Evolutionary conservation across 305 asterid species (phyloP).

Genomic region (Striga hermonthica): DNA sequence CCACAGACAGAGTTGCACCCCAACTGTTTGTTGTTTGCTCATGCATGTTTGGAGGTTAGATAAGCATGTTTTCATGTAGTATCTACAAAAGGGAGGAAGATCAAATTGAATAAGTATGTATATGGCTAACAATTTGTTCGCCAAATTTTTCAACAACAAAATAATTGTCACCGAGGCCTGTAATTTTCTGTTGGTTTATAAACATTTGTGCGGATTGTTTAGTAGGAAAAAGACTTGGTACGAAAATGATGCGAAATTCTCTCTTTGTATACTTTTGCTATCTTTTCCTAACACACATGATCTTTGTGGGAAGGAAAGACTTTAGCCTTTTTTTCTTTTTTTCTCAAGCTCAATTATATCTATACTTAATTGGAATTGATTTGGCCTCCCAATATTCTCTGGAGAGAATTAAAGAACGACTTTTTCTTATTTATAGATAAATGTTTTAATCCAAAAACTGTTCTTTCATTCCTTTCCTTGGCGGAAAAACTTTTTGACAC

Average conservation of each 20-base stretch:
- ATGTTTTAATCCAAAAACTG: neutral
- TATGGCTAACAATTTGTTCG: no score
- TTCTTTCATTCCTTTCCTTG: neutral
- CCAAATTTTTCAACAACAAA: no score
- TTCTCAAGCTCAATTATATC: slow-evolving; percentile 19
- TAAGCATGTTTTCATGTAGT: neutral
- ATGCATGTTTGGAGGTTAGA: slow-evolving; percentile 6
- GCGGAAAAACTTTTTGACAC: slow-evolving; percentile 7
- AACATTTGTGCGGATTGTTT: no score
- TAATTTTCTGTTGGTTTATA: no score
- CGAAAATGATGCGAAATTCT: no score
- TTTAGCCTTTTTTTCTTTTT: neutral
- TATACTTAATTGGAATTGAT: slow-evolving; percentile 9
- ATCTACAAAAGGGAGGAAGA: neutral
- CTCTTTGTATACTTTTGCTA: no score
- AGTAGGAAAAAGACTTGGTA: no score
- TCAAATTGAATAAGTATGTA: neutral
- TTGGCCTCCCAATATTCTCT: neutral
- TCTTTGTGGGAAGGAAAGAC: neutral
- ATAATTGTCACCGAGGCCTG: no score
- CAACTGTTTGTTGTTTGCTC: neutral
- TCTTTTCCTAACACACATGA: no score
- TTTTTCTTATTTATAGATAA: neutral
- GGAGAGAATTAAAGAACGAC: neutral
- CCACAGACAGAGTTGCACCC: neutral